These are phyloP conservation scores for Diplocarpon rosae DNA, from an alignment of 2,329 filamentous ascomycete species.

Conservation along the genomic window DNA sequence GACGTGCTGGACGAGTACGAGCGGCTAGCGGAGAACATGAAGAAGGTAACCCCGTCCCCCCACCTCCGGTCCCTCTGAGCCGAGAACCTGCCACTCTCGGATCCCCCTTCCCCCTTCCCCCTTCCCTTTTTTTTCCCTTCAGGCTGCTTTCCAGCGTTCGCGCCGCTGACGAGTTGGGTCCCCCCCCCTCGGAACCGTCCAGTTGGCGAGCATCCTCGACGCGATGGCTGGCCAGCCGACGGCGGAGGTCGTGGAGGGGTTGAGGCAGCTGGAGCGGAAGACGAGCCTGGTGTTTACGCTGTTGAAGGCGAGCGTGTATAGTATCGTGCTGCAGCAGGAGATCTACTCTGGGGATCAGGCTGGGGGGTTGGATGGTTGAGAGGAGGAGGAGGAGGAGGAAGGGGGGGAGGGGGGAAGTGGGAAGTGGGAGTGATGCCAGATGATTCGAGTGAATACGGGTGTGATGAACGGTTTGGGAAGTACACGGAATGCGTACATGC, in stretches of 20 bases:
- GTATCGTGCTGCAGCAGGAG: slow-evolving; percentile 96
- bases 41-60: too few species aligned
- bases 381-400: slow-evolving; percentile 1
- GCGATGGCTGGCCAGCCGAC: slow-evolving; percentile 60
- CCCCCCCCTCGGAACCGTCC: too few species aligned
- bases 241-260: slow-evolving; percentile 72
- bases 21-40: slow-evolving; percentile 78
- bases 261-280: slow-evolving; percentile 84
- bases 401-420: slow-evolving; percentile 6
- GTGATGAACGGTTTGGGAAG: slow-evolving; percentile 15
- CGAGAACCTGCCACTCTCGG: background rate
- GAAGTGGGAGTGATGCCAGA: slow-evolving; percentile 2
- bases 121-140: background rate
- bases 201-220: slow-evolving; percentile 51
- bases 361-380: background rate
- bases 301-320: slow-evolving; percentile 96
- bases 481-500: too few species aligned
- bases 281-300: slow-evolving; percentile 90
- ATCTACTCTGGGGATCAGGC: slow-evolving; percentile 58
- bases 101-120: background rate
- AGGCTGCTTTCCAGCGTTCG: background rate
- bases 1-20: slow-evolving; percentile 94
- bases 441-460: too few species aligned
- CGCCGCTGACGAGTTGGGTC: background rate
- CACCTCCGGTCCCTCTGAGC: too few species aligned